phyloP scores from a whole-genome alignment of 371 early-diverging fungal genomes.

The Actinomucor elegans region DNA sequence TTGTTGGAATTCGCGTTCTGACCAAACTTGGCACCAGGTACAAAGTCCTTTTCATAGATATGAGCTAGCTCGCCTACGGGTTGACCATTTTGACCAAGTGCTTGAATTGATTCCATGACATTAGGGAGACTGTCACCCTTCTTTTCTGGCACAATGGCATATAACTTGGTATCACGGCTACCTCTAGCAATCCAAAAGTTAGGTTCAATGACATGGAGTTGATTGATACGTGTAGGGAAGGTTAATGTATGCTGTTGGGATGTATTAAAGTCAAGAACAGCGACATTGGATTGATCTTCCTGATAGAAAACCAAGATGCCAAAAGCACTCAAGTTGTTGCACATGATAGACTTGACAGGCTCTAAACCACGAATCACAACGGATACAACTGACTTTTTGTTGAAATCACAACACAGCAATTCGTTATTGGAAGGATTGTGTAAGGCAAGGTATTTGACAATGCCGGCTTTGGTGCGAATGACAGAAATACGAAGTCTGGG shows the following conservation, averaged over 20 bases:
- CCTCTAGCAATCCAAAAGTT: conserved; percentile 61
- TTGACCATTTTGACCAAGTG: conserved; percentile 40
- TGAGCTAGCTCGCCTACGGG: conserved; percentile 24
- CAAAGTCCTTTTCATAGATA: conserved; percentile 27
- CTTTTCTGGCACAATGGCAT: conserved; percentile 39
- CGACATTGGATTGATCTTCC: conserved; percentile 49
- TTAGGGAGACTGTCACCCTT: conserved; percentile 12
- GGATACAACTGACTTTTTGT: conserved; percentile 54
- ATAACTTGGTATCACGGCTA: conserved; percentile 47
- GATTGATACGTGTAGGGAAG: conserved; percentile 47
- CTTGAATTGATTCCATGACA: conserved; percentile 36
- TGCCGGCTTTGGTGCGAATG: conserved; percentile 31
- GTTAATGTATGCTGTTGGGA: conserved; percentile 53
- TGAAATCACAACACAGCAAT: conserved; percentile 64
- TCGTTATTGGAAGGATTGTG: conserved; percentile 73
- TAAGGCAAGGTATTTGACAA: conserved; percentile 55
- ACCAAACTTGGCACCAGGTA: conserved; percentile 21
- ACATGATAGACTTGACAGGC: conserved; percentile 60
- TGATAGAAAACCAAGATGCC: conserved; percentile 68
- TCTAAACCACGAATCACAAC: conserved; percentile 55
- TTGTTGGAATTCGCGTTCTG: conserved; percentile 16
- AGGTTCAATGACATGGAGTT: conserved; percentile 50
- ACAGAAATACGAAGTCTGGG: conserved; percentile 59
- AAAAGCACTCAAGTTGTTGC: conserved; percentile 40
- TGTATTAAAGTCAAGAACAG: conserved; percentile 64